Percentiles rank a stretch among this genome's conserved stretches.
These are phyloP conservation scores for Licmophora abbreviata DNA, from an alignment of 108 stramenopile species.

Conservation along the genomic window DNA sequence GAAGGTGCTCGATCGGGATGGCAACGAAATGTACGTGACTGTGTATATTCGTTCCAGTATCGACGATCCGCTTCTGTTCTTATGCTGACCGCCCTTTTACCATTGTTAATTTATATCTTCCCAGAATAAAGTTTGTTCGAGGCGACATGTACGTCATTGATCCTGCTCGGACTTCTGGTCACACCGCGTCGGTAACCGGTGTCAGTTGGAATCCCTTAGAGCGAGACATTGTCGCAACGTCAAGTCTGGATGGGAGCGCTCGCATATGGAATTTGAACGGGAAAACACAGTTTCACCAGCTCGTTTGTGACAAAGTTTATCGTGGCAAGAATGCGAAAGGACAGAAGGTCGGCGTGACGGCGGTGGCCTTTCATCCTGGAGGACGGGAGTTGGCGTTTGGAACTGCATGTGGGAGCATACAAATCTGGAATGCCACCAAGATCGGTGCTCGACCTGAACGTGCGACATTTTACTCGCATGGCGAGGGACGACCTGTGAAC, in stretches of 20 bases:
- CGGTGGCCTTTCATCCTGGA: slow-evolving; percentile 38
- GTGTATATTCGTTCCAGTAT: slow-evolving; percentile 15
- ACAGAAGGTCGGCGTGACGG: slow-evolving; percentile 46
- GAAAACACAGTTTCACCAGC: slow-evolving; percentile 68
- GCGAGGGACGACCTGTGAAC: slow-evolving; percentile 28
- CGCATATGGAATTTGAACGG: slow-evolving; percentile 83
- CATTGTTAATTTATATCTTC: background rate
- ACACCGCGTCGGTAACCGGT: slow-evolving; percentile 72
- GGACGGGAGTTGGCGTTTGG: slow-evolving; percentile 68
- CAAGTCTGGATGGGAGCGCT: slow-evolving; percentile 73
- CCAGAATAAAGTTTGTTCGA: slow-evolving; percentile 53
- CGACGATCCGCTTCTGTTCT: too few relatives aligned
- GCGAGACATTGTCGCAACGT: slow-evolving; percentile 59
- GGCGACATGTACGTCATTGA: slow-evolving; percentile 87
- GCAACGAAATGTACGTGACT: slow-evolving; percentile 30
- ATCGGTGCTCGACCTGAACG: slow-evolving; percentile 43
- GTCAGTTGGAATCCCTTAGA: slow-evolving; percentile 85
- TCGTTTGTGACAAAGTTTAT: slow-evolving; percentile 63
- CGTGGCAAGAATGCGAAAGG: slow-evolving; percentile 51
- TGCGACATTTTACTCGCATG: slow-evolving; percentile 43
- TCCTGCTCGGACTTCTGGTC: slow-evolving; percentile 74
- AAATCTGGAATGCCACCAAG: slow-evolving; percentile 58
- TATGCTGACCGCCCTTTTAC: background rate
- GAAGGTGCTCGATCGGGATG: slow-evolving; percentile 73
- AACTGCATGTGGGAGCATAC: slow-evolving; percentile 72